Percentiles rank a stretch among this genome's conserved stretches.
Evolutionary conservation across 129 eudicot genomes (phyloP).

Genomic region (Dittrichia graveolens): DNA sequence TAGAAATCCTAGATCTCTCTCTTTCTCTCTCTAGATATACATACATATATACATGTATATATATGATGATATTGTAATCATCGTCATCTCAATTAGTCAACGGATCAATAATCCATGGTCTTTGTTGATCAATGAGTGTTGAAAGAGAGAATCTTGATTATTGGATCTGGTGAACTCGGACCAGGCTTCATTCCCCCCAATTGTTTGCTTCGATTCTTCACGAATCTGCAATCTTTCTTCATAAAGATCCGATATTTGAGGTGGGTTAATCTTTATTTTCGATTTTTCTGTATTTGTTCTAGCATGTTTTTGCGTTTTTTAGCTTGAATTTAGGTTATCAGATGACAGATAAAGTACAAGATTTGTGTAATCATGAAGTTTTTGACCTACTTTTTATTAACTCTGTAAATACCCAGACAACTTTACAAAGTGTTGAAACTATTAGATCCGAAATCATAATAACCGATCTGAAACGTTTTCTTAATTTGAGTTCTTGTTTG

Average conservation of each 20-base stretch:
- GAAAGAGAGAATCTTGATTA: constrained; percentile 26
- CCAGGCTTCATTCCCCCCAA: constrained; percentile 99
- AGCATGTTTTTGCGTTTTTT: constrained; percentile 8
- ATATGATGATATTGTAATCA: constrained; percentile 16
- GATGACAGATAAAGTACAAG: constrained; percentile 29
- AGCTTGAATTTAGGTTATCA: constrained; percentile 23
- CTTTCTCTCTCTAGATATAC: not conserved
- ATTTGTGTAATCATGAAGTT: constrained; percentile 26
- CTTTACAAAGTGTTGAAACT: constrained; percentile 16
- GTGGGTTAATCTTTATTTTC: constrained; percentile 30
- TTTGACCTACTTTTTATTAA: constrained; percentile 24
- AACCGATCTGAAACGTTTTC: constrained; percentile 13
- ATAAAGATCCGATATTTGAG: constrained; percentile 31
- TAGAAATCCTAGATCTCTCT: constrained; percentile 34
- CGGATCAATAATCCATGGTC: constrained; percentile 34
- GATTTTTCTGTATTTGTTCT: constrained; percentile 9
- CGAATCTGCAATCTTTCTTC: constrained; percentile 14
- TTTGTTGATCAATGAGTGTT: constrained; percentile 27
- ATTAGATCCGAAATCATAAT: constrained; percentile 30
- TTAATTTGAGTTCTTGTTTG: constrained; percentile 19
- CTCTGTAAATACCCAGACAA: constrained; percentile 31
- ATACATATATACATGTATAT: not conserved
- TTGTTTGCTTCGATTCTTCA: constrained; percentile 33
- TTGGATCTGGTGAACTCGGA: constrained; percentile 64
- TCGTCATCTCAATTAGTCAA: constrained; percentile 27